A percentile compares a stretch with the other conserved stretches of the same genome.
Evolutionary conservation across 768 basidiomycete species (phyloP).

Genomic region (Pulveroboletus frians): DNA sequence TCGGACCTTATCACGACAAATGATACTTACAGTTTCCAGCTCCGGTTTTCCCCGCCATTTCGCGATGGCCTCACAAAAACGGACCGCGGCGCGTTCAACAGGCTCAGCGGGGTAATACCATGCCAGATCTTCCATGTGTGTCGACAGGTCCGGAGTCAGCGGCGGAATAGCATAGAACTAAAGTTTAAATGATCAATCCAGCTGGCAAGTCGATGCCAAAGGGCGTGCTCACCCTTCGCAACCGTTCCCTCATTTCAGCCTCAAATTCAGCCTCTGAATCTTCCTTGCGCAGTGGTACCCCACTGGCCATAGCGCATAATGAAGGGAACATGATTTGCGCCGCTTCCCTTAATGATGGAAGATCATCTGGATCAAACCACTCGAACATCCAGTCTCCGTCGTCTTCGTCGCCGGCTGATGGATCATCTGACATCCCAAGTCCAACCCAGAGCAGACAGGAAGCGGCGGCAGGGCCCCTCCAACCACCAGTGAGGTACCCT

Average conservation of each 20-base stretch:
- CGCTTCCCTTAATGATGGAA: constrained; percentile 64
- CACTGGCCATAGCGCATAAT: constrained; percentile 30
- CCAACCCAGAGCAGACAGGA: constrained; percentile 74
- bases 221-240: constrained; percentile 53
- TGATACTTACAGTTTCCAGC: constrained; percentile 57
- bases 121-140: constrained; percentile 67
- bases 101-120: constrained; percentile 80
- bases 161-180: constrained; percentile 77
- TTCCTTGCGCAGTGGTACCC: constrained; percentile 32
- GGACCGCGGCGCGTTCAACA: constrained; percentile 68
- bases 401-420: constrained; percentile 26
- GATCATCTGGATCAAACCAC: constrained; percentile 70
- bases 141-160: constrained; percentile 67
- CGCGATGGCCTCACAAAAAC: constrained; percentile 78
- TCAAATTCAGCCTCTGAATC: constrained; percentile 68
- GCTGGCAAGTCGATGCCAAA: neutral
- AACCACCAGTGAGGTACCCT: constrained; percentile 77
- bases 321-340: constrained; percentile 65
- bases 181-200: constrained; percentile 5
- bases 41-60: constrained; percentile 84
- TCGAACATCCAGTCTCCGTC: constrained; percentile 41
- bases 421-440: constrained; percentile 39
- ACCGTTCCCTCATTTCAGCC: constrained; percentile 66
- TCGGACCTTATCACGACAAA: constrained; percentile 1
- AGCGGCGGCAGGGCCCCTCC: constrained; percentile 66